phyloP scores from a whole-genome alignment of 2,329 filamentous ascomycete species.

The Phaeophleospora eucalypticola region DNA sequence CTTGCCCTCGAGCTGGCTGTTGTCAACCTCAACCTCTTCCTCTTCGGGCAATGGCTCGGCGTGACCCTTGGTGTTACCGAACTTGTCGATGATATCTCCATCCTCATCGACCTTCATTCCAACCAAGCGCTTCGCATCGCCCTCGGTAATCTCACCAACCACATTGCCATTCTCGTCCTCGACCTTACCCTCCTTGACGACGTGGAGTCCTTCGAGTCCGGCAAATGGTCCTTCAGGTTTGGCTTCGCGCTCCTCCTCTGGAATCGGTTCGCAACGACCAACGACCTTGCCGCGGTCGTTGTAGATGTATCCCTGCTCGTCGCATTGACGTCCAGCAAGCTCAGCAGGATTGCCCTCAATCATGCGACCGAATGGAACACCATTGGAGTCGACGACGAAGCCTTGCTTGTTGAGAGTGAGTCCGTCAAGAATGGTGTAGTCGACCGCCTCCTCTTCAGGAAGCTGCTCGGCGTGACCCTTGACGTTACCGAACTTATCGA shows the following conservation, averaged over 20 bases:
- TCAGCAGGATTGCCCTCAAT: constrained; percentile 55
- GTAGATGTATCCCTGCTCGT: constrained; percentile 54
- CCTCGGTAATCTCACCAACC: constrained; percentile 67
- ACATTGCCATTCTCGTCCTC: constrained; percentile 75
- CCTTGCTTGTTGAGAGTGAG: constrained; percentile 56
- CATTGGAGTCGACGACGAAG: constrained; percentile 51
- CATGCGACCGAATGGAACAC: constrained; percentile 53
- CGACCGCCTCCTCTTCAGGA: constrained; percentile 43
- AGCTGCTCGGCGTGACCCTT: constrained; percentile 54
- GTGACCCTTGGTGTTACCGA: constrained; percentile 58
- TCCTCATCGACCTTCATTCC: constrained; percentile 76
- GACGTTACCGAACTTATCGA: constrained; percentile 59
- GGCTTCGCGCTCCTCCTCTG: constrained; percentile 52
- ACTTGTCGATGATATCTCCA: constrained; percentile 75
- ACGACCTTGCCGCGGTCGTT: constrained; percentile 54
- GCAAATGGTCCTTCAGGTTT: constrained; percentile 64
- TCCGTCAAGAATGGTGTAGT: constrained; percentile 53
- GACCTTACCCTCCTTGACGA: constrained; percentile 66
- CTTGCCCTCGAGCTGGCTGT: constrained; percentile 53
- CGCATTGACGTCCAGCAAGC: constrained; percentile 53
- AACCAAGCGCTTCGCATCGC: constrained; percentile 67
- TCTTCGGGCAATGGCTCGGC: constrained; percentile 52
- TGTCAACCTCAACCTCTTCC: constrained; percentile 39
- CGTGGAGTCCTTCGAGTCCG: constrained; percentile 60
- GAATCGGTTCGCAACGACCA: constrained; percentile 56